phyloP scores from a whole-genome alignment of 805 yeast genomes.

The Pichia californica region DNA sequence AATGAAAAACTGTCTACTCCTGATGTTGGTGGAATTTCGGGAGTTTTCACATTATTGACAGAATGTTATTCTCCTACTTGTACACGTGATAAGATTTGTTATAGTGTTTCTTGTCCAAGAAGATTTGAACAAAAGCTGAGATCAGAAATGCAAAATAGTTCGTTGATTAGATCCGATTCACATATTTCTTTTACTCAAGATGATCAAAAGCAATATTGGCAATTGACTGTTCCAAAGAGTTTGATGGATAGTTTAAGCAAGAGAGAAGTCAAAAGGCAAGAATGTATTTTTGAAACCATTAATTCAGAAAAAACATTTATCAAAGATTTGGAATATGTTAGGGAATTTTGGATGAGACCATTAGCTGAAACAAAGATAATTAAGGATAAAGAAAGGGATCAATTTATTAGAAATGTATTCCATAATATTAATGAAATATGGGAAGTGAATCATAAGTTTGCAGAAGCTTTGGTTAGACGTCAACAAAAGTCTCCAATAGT shows the following conservation, averaged over 20 bases:
- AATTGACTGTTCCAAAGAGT: constrained; percentile 78
- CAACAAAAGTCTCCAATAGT: constrained; percentile 84
- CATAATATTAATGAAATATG: constrained; percentile 84
- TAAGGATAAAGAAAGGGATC: constrained; percentile 82
- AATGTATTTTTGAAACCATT: constrained; percentile 87
- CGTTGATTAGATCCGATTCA: constrained; percentile 69
- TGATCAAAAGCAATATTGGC: constrained; percentile 85
- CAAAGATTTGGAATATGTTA: constrained; percentile 84
- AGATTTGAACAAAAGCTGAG: constrained; percentile 94
- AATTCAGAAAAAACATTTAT: constrained; percentile 94
- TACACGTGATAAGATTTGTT: constrained; percentile 79
- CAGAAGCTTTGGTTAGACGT: constrained; percentile 83
- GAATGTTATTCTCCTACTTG: constrained; percentile 98
- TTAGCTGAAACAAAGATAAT: constrained; percentile 80
- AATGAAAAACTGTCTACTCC: background rate
- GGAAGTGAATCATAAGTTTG: constrained; percentile 72
- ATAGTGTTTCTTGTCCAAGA: constrained; percentile 94
- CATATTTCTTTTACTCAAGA: constrained; percentile 66
- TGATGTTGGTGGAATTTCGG: constrained; percentile 49
- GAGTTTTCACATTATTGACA: constrained; percentile 86
- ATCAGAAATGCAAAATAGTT: constrained; percentile 78
- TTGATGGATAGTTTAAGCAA: constrained; percentile 74
- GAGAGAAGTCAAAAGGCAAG: constrained; percentile 87
- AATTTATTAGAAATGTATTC: constrained; percentile 86
- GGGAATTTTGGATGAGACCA: constrained; percentile 93